Conservation (phyloP, 208 protist species). For the Novymonas esmeraldas region DNA sequence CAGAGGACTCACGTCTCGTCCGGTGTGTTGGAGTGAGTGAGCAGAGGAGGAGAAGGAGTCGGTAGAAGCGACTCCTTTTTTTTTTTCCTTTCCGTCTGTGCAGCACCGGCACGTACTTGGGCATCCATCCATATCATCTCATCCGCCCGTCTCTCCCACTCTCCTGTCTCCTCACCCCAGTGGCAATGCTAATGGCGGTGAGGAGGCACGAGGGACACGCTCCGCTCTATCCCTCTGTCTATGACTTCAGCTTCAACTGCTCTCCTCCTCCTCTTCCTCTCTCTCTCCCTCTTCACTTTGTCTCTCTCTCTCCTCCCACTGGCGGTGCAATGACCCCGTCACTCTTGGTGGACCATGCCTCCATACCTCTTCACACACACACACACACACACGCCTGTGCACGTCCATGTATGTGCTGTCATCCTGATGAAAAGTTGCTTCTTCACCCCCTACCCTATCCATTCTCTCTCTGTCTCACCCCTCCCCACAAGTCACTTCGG, state of each 20-base stretch:
- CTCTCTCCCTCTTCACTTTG: background rate
- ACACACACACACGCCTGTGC: background rate
- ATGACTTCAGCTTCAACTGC: background rate
- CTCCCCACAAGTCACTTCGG: background rate
- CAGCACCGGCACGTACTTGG: too few species aligned
- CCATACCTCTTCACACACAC: background rate
- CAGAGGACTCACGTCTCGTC: background rate
- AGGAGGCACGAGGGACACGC: too few species aligned
- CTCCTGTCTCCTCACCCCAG: too few species aligned
- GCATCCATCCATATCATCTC: too few species aligned
- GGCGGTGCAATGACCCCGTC: background rate
- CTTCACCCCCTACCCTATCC: background rate
- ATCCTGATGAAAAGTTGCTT: background rate
- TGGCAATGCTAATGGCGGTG: too few species aligned
- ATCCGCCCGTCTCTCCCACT: too few species aligned
- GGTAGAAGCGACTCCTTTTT: too few species aligned
- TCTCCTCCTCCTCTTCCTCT: slow-evolving; percentile 16
- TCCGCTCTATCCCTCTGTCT: too few species aligned
- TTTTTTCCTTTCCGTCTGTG: too few species aligned
- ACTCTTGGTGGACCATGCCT: background rate
- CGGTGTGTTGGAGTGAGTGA: too few species aligned
- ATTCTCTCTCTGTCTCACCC: background rate
- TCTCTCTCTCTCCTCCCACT: background rate
- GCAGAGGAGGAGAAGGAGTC: too few species aligned
- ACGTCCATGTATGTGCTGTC: background rate